Base-by-base conservation (phyloP, 257 asterid species). In the Solanum medicagineum region DNA sequence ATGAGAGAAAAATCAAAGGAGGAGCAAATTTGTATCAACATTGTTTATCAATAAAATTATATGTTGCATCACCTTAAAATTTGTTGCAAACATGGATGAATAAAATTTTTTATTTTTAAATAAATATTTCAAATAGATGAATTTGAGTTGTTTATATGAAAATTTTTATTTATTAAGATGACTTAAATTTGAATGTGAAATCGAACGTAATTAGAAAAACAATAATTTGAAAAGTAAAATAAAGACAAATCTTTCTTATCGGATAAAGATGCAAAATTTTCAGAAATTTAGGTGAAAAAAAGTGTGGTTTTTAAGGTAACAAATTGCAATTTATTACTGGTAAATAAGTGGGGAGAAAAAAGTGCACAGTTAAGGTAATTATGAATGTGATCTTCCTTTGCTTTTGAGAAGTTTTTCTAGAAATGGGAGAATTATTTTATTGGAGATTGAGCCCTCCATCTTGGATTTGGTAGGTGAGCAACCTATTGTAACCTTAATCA, bases 401-500 rank as follows among this genome's bases (percentile, higher is more conserved):
- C 68, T 85, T 86, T 85, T 75, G 89, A 85, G 86, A 84, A 81
- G 81, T 65, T 77, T 49, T 16, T 51, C 63, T 51, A 51, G 83
- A 86, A 44, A 85, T 51, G 89, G n/a, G 81, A 49, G 88, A 81
- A 14, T 87, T 84, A 71, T 69, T 87, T 86, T 90, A 89, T 88
- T 26, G 91, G 88, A 85, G n/a, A 45, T 29, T 77, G 92, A 82
- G 86, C 77, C 83, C 24, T 62, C 45, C 60, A 9, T 77, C 83
- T 85, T 49, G 88, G 91, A 87, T 89, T 85, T 86, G 85, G 92
- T 90, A 69, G 91, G 89, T 90, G 91, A 89, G 84, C 92, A 45
- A 90, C 83, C 88, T 36, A 69, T 66, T 81, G 83, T 80, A 65
- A 49, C 22, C 80, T 24, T 85, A 36, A 80, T 66, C 83, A 56